Base-by-base conservation (phyloP, 2,329 filamentous ascomycete genomes). In the Ceratocystis lukuohia region DNA sequence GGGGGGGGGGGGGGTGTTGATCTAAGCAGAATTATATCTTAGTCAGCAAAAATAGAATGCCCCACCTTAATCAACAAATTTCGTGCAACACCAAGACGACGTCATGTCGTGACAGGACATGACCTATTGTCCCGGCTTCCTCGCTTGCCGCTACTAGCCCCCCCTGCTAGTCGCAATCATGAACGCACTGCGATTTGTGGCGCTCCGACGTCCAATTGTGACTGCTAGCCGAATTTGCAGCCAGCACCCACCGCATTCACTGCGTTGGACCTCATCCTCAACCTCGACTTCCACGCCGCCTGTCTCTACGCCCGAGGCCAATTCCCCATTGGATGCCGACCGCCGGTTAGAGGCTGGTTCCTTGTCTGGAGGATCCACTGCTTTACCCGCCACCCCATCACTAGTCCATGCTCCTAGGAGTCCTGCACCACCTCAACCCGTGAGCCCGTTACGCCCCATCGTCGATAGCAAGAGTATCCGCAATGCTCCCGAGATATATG, bases 401-500 rank as follows among this genome's bases (percentile, higher is more conserved):
- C 64, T 48, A 33, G 17, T 30, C 25, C 67, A 46, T 57, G 56
- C 22, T 48, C 64, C 61, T 61, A 25, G 28, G 37, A 30, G 10
- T 50, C 37, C 64, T 64, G 10, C 20, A 65, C 53, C 28, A 17
- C 12, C 25, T 12, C 53, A n/a, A 61, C 65, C 68, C 57, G 75
- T 74, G 67, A 86, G 83, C 64, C 91, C 89, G 15, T 91, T 91
- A 10, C 93, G 90, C 74, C 84, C 89, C 30, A 82, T 82, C 61
- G 82, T 95, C 70, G 88, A 96, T 77, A 82, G 96, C 73, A 93
- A 90, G 75, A 88, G 94, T 77, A 96, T 99, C 74, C 91, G 92
- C 67, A 83, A 91, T 72, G 89, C 95, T 75, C 84, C 88, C 17
- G 84, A 87, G 15, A 81, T 95, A 17, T 89, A 96, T 79, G 83